Base-by-base conservation (phyloP, 164 flowering plant genomes). In the Vitis rotundifolia region DNA sequence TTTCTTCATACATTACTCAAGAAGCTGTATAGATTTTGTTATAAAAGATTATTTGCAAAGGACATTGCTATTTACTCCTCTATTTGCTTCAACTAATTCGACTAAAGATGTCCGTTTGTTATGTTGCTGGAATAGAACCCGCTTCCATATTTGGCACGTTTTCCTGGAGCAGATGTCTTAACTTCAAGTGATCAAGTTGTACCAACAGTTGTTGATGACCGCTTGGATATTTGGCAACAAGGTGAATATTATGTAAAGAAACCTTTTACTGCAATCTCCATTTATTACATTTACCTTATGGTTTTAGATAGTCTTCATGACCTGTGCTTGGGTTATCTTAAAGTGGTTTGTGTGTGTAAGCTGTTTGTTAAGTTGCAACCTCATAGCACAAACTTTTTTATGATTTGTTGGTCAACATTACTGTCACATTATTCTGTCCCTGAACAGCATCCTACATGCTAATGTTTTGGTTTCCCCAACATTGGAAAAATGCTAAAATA, bases 141-240 rank as follows among this genome's bases (percentile, higher is more conserved):
- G 11, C 97, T 95, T 58, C 99, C 98, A 14, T 95, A 93, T 79
- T 76, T 95, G 75, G 88, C 98, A 71, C 92, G 90, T 66, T 93
- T 83, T 79, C 98, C 97, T 60, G 91, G 71, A 71, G 99, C 99
- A 63, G 99, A 95, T 80, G 80, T 95, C 64, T 82, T 93, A 74
- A 93, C 99, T 62, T 95, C 99, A 68, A 91, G 87, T 69, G 99
- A 95, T 84, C 97, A 91, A 82, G 89, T 93, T 68, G 75, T 87
- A 59, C 97, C 98, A 52, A 95, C 99, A 64, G 98, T 95, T 66
- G 81, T 80, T 55, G 99, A 93, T 84, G 99, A 95, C 77, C 82
- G 90, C 12, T 82, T 95, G 91, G 99, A 89, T 62, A 70, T 76
- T 59, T 93, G 98, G 98, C 85, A 80, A 72, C 70, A 86, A 84